Evolutionary conservation across 139 green algal genomes (phyloP), one percentile per base, ranked within the genome.

Genomic region (Gonium pectorale): DNA sequence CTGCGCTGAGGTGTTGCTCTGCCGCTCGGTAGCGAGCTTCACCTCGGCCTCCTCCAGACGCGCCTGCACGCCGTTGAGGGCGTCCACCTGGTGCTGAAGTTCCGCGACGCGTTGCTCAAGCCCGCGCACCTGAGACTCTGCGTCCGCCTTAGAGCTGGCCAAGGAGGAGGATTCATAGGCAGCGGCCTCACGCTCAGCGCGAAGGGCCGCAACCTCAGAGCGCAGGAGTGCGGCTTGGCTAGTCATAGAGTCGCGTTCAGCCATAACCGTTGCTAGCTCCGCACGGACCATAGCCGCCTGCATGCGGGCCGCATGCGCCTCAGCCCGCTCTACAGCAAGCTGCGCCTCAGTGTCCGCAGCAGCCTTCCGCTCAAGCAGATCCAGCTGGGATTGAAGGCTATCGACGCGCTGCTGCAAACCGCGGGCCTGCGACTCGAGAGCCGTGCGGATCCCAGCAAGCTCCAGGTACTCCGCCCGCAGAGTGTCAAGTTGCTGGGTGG

Each of bases 231-330:
- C 40, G 13, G 13, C 38, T 59, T 71, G 75, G 5, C 33, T 11
- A 3, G 29, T 19, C 6, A 21, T 19, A 5, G 59, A 29, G 59
- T 82, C 75, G 5, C 63, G 43, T 44, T 84, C 78, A 24, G 40
- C 60, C 62, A 75, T 74, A 22, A 66, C 78, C 13, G 78, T 63
- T 1, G 78, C 63, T 24, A 75, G 44, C 63, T 84, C 62, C 5
- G 62, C 62, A 9, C 75, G 54, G 0, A 82, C n/a, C 17, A 59
- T 43, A 2, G 75, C 75, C 2, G 75, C 43, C 78, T 84, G 78
- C 5, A 33, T 56, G 31, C 63, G 78, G 0, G 78, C 78, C 4
- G 62, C 67, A 7, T 84, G 62, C 31, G 37, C 13, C 33, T 74
- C 78, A 2, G 62, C 63, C 17, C 63, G 78, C 64, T 84, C 78